Percentiles rank a stretch among this genome's conserved stretches.
Evolutionary conservation across 306 rosid species (phyloP).

Genomic region (Citrullus amarus): DNA sequence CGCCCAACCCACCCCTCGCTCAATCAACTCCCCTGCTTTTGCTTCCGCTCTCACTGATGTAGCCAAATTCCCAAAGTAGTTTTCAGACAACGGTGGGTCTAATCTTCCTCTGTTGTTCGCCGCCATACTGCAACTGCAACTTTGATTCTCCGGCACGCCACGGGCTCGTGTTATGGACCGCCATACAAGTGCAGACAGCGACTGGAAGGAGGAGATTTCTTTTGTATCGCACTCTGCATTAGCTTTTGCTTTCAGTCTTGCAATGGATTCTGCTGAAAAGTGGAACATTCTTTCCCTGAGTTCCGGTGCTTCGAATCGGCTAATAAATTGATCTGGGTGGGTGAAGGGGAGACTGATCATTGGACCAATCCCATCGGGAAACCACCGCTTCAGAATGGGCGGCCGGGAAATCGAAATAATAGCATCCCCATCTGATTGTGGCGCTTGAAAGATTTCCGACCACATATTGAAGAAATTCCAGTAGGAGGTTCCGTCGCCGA

Average conservation of each 20-base stretch:
- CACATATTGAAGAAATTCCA: conserved; percentile 52
- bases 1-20: conserved; percentile 34
- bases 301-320: conserved; percentile 22
- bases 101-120: conserved; percentile 29
- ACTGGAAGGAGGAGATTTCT: conserved; percentile 42
- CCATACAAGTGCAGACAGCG: conserved; percentile 51
- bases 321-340: conserved; percentile 26
- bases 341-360: conserved; percentile 36
- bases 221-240: conserved; percentile 24
- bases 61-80: conserved; percentile 38
- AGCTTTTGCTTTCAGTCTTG: conserved; percentile 44
- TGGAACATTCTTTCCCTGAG: conserved; percentile 48
- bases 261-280: conserved; percentile 33
- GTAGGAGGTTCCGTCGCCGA: conserved; percentile 31
- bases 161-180: background rate
- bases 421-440: background rate
- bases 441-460: conserved; percentile 43
- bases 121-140: background rate
- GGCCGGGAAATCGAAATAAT: conserved; percentile 8
- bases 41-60: background rate
- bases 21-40: conserved; percentile 24
- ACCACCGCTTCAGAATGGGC: conserved; percentile 36
- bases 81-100: conserved; percentile 24
- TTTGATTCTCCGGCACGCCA: background rate
- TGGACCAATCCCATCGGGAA: conserved; percentile 31